Conservation (phyloP, 2,329 filamentous ascomycete species). For the Paecilomyces variotii region DNA sequence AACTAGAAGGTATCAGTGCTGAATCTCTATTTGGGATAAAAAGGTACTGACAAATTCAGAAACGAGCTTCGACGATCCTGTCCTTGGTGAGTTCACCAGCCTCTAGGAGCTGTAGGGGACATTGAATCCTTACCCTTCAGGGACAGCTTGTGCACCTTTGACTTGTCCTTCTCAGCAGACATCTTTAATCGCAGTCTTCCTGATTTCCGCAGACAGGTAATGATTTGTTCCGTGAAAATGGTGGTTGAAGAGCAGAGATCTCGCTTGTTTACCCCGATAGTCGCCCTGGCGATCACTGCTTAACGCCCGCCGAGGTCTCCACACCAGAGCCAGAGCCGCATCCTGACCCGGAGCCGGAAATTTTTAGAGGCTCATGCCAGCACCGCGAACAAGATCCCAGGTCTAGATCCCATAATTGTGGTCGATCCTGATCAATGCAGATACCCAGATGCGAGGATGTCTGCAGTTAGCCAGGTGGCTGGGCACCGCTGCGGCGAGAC, state of each 20-base stretch:
- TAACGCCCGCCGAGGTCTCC: conserved; percentile 15
- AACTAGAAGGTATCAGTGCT: conserved; percentile 49
- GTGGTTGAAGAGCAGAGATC: conserved; percentile 1
- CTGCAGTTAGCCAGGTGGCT: conserved; percentile 40
- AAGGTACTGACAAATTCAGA: conserved; percentile 75
- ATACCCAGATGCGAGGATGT: conserved; percentile 40
- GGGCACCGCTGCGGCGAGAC: conserved; percentile 28
- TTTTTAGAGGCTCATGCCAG: conserved; percentile 3
- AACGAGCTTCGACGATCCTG: conserved; percentile 72
- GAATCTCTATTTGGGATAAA: conserved; percentile 6
- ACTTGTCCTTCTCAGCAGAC: conserved; percentile 55
- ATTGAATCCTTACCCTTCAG: conserved; percentile 31
- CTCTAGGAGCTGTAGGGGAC: not conserved
- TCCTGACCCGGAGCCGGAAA: not conserved
- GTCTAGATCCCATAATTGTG: not conserved
- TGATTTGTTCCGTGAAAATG: not conserved
- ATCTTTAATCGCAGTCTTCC: conserved; percentile 17
- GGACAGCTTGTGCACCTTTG: conserved; percentile 90
- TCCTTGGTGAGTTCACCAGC: conserved; percentile 19
- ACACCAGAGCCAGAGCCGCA: conserved; percentile 18
- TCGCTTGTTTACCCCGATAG: conserved; percentile 30
- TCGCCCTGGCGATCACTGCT: conserved; percentile 27
- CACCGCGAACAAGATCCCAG: not conserved
- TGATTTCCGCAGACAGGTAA: not conserved
- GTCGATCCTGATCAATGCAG: conserved; percentile 15